phyloP scores from a whole-genome alignment of 768 basidiomycete genomes.

The Grammothele lineata region DNA sequence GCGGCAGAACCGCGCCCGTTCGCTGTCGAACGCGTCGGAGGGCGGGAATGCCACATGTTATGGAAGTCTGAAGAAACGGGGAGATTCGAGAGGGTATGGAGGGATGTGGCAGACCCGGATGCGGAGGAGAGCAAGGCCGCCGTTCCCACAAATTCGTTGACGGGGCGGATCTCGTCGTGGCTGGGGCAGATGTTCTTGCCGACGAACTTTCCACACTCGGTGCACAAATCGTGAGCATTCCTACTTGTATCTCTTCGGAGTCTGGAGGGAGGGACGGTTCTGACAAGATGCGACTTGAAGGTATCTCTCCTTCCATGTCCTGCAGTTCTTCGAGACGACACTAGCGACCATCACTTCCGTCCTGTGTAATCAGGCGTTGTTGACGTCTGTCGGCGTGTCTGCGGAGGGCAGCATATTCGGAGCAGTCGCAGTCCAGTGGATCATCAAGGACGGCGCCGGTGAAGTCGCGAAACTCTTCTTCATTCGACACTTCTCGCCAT shows the following conservation, averaged over 20 bases:
- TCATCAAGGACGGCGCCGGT: constrained; percentile 28
- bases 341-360: constrained; percentile 24
- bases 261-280: no score
- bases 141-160: constrained; percentile 10
- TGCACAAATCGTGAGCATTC: constrained; percentile 25
- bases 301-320: constrained; percentile 22
- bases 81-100: constrained; percentile 22
- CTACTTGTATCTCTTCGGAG: not conserved
- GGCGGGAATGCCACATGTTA: constrained; percentile 23
- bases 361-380: constrained; percentile 27
- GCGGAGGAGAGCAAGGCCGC: constrained; percentile 3
- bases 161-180: constrained; percentile 22
- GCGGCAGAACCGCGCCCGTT: constrained; percentile 11
- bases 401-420: constrained; percentile 27
- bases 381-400: constrained; percentile 25
- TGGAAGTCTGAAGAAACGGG: constrained; percentile 15
- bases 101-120: constrained; percentile 7
- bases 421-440: constrained; percentile 28
- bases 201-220: constrained; percentile 28
- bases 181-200: constrained; percentile 27
- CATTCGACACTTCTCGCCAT: constrained; percentile 24
- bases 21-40: constrained; percentile 23
- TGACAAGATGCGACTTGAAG: not conserved
- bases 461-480: constrained; percentile 29
- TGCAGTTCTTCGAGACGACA: constrained; percentile 24